These are phyloP conservation scores for Mycena leptocephala DNA, from an alignment of 768 basidiomycete genomes.

Conservation along the genomic window DNA sequence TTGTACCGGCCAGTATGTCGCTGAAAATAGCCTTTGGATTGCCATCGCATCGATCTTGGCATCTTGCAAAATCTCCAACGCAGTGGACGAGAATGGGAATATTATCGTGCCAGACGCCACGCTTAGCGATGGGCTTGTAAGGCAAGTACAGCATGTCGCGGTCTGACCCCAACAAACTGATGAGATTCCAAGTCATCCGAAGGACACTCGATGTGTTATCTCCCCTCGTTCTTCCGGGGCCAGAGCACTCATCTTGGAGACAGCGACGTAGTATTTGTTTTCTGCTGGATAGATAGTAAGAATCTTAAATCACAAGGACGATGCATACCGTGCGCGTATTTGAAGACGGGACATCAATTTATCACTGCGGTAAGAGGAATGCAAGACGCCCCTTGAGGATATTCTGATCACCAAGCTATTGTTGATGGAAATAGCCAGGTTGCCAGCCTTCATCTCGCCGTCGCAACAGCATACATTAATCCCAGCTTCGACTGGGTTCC, in stretches of 20 bases:
- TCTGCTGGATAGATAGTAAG: too few relatives aligned
- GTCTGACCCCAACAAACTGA: neutral
- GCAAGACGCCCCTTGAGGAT: too few relatives aligned
- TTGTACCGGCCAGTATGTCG: conserved; percentile 66
- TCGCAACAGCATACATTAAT: too few relatives aligned
- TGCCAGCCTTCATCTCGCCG: too few relatives aligned
- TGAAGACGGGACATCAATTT: too few relatives aligned
- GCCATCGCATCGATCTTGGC: conserved; percentile 63
- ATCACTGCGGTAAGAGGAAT: too few relatives aligned
- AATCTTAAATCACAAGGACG: too few relatives aligned
- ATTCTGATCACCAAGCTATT: too few relatives aligned
- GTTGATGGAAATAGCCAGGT: too few relatives aligned
- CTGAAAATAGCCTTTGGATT: conserved; percentile 65
- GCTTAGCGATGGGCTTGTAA: neutral
- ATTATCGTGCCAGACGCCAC: conserved; percentile 52
- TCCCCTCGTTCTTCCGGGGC: neutral
- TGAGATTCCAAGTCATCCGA: neutral
- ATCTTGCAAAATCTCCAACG: conserved; percentile 59
- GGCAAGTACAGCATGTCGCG: neutral
- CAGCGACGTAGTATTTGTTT: too few relatives aligned
- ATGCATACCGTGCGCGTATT: too few relatives aligned
- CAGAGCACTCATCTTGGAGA: conserved; percentile 7
- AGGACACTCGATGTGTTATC: neutral
- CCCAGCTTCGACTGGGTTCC: too few relatives aligned
- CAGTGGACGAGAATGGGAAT: conserved; percentile 53